Base-by-base conservation (phyloP, 768 basidiomycete genomes). In the Sutorius australiensis region DNA sequence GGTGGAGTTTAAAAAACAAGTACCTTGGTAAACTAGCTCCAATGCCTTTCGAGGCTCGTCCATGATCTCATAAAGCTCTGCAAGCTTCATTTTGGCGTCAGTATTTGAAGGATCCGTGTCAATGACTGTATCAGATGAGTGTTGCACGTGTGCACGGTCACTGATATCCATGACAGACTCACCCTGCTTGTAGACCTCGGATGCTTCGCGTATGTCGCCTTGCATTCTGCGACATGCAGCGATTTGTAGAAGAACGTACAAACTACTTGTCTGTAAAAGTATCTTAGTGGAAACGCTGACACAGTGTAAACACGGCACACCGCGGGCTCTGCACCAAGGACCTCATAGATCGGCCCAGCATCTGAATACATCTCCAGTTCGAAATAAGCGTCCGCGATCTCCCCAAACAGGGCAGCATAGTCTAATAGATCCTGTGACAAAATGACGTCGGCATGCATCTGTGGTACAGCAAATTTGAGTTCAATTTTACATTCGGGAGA, bases 1-100 rank as follows among this genome's bases (percentile, higher is more conserved):
- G 4, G 4, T 24, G 24, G 24, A 24, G 2, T 24, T 24, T 24
- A 21, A 24, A 24, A 24, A 38, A 38, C 5, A 8, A 9, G 12
- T 55, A 91, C 94, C 92, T 80, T 92, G 34, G 6, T 47, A 47
- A 17, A 47, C 46, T 10, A 47, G 11, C 27, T 36, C 34, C 3
- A 47, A 33, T 6, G 46, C 46, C 5, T 17, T 47, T 12, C 33
- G 34, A 10, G 46, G 46, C 21, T 47, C 46, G 6, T 87, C 84
- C 57, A 87, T 70, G 7, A 89, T 83, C 67, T 98, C 95, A 59
- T 92, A 90, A 12, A 94, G 82, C 57, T 89, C 90, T 0, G 95
- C 95, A 0, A 98, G 78, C 57, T 90, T 87, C 81, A 95, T 86
- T 48, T 92, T 93, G 27, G 86, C 87, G 28, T 94, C 89, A 61